phyloP scores from a whole-genome alignment of 2,329 filamentous ascomycete genomes.

The Fusarium cicatricum region DNA sequence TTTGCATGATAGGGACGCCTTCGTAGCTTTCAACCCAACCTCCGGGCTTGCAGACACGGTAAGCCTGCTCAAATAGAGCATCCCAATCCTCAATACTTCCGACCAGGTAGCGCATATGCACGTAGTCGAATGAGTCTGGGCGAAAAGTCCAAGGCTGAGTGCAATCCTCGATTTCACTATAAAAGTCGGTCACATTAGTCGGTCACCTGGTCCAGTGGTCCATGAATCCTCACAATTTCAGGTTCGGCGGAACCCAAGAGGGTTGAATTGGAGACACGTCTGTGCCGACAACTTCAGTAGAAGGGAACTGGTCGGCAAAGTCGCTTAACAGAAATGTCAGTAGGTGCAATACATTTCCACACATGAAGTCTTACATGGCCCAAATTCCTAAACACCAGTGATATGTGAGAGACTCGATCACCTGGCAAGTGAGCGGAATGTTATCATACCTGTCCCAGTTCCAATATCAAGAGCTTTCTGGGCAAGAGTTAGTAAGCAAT shows the following conservation, averaged over 20 bases:
- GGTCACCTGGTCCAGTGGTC: too few relatives aligned
- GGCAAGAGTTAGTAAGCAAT: background rate
- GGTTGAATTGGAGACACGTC: slow-evolving; percentile 66
- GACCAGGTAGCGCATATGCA: slow-evolving; percentile 65
- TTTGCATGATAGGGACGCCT: slow-evolving; percentile 29
- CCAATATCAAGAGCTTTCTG: slow-evolving; percentile 9
- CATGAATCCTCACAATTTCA: slow-evolving; percentile 48
- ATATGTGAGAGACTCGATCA: background rate
- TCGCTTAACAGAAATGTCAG: slow-evolving; percentile 52
- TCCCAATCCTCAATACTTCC: slow-evolving; percentile 65
- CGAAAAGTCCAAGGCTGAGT: slow-evolving; percentile 40
- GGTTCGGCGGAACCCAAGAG: slow-evolving; percentile 54
- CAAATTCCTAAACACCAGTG: slow-evolving; percentile 45
- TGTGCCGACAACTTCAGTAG: slow-evolving; percentile 56
- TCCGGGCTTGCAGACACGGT: slow-evolving; percentile 62
- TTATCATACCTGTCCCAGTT: slow-evolving; percentile 4
- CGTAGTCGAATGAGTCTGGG: slow-evolving; percentile 60
- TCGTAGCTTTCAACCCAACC: slow-evolving; percentile 50
- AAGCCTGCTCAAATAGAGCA: slow-evolving; percentile 59
- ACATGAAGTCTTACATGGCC: slow-evolving; percentile 51
- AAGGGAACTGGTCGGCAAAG: slow-evolving; percentile 52
- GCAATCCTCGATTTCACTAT: slow-evolving; percentile 41
- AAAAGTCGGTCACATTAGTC: background rate
- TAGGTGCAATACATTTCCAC: background rate
- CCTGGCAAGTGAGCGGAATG: background rate